phyloP scores from a whole-genome alignment of 228 moss, liverwort and hornwort genomes.

The Sphagnum fallax region DNA sequence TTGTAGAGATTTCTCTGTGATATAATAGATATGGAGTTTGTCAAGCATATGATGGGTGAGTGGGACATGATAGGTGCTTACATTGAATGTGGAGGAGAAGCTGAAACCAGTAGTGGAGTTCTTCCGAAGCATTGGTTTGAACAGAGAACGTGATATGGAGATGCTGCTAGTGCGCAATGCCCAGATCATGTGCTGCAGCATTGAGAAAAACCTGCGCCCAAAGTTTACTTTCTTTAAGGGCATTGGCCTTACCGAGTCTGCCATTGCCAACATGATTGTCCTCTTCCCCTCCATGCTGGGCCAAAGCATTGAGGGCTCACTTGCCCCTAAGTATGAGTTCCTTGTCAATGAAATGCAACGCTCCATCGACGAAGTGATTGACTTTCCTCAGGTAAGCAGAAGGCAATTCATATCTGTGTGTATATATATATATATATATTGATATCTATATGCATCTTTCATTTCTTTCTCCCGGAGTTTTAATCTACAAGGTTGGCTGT shows the following conservation, averaged over 20 bases:
- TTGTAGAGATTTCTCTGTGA: no score
- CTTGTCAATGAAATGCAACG: constrained; percentile 61
- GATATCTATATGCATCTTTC: background rate
- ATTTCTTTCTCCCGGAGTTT: background rate
- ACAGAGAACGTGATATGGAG: constrained; percentile 70
- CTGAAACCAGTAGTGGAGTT: constrained; percentile 72
- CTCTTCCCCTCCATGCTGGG: constrained; percentile 80
- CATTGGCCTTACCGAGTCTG: constrained; percentile 41
- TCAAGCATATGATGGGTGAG: constrained; percentile 11
- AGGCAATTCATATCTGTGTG: background rate
- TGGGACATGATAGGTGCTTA: constrained; percentile 51
- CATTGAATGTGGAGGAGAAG: constrained; percentile 71
- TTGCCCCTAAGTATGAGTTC: constrained; percentile 56
- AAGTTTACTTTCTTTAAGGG: constrained; percentile 57
- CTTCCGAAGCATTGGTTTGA: constrained; percentile 70
- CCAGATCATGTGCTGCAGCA: constrained; percentile 76
- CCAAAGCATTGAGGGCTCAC: constrained; percentile 70
- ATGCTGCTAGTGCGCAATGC: constrained; percentile 61
- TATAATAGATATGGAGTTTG: no score
- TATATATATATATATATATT: background rate
- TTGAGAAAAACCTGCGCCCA: constrained; percentile 71
- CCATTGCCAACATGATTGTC: constrained; percentile 71
- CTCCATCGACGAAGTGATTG: constrained; percentile 56
- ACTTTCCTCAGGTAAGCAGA: constrained; percentile 61
- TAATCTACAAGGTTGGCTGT: constrained; percentile 5